These are phyloP conservation scores for Solanum pimpinellifolium DNA, from an alignment of 257 asterid genomes.

Conservation along the genomic window DNA sequence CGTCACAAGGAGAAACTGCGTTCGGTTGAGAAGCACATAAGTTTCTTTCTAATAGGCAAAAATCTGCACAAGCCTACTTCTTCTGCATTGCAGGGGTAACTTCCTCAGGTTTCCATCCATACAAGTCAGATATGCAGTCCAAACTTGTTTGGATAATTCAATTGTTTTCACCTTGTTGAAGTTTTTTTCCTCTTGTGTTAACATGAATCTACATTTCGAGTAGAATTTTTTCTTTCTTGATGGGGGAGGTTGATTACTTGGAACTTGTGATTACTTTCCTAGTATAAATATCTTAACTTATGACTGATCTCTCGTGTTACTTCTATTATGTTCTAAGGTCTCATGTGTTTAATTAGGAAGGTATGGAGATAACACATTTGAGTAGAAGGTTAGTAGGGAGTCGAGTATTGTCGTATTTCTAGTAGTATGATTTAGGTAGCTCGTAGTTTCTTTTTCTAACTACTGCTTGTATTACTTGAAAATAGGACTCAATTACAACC, in stretches of 20 bases:
- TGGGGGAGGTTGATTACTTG: too few relatives aligned
- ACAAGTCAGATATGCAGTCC: not conserved
- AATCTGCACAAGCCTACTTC: slow-evolving; percentile 10
- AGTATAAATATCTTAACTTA: not conserved
- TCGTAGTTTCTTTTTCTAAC: too few relatives aligned
- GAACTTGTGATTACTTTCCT: not conserved
- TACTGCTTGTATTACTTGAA: too few relatives aligned
- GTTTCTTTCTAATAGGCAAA: not conserved
- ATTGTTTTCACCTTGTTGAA: not conserved
- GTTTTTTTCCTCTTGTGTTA: not conserved
- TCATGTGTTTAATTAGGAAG: not conserved
- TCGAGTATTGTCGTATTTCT: too few relatives aligned
- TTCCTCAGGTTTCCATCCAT: slow-evolving; percentile 39
- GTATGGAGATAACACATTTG: too few relatives aligned
- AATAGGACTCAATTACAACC: too few relatives aligned
- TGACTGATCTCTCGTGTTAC: not conserved
- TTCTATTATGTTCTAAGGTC: not conserved
- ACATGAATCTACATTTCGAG: too few relatives aligned
- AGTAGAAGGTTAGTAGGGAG: too few relatives aligned
- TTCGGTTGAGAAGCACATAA: too few relatives aligned
- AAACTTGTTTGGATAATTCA: not conserved
- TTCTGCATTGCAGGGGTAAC: slow-evolving; percentile 48
- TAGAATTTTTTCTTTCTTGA: too few relatives aligned
- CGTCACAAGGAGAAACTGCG: too few relatives aligned
- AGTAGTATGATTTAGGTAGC: too few relatives aligned